These are phyloP conservation scores for Arthrobotrys sinensis DNA, from an alignment of 2,329 filamentous ascomycete genomes.

Conservation along the genomic window DNA sequence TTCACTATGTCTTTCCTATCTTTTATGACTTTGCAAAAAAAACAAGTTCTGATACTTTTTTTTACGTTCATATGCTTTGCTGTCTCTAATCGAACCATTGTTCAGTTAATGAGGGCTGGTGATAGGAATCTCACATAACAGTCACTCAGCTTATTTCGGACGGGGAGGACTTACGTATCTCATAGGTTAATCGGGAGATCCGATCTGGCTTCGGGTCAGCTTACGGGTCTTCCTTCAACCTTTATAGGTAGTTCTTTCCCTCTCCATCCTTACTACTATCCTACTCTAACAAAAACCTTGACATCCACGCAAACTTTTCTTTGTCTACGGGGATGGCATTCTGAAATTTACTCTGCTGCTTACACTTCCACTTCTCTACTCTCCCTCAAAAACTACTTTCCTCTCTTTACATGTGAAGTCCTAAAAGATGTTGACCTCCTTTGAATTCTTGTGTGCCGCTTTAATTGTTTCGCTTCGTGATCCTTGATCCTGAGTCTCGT, in stretches of 20 bases:
- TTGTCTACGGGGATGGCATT: conserved; percentile 47
- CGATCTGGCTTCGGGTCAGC: background rate
- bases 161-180: background rate
- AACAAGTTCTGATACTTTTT: conserved; percentile 21
- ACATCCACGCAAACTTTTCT: conserved; percentile 10
- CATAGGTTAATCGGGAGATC: background rate
- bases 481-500: conserved; percentile 5
- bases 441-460: conserved; percentile 14
- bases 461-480: conserved; percentile 26
- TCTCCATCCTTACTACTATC: conserved; percentile 2
- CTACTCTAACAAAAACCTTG: conserved; percentile 19
- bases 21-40: conserved; percentile 45
- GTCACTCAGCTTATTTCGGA: conserved; percentile 39
- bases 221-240: background rate
- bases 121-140: conserved; percentile 37
- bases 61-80: conserved; percentile 17
- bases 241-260: conserved; percentile 38
- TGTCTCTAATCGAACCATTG: conserved; percentile 37
- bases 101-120: conserved; percentile 61
- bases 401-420: conserved; percentile 35
- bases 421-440: conserved; percentile 29
- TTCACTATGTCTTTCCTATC: conserved; percentile 42
- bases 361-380: background rate
- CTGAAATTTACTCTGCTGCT: conserved; percentile 37
- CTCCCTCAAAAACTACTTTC: background rate